A percentile compares a stretch with the other conserved stretches of the same genome.
Conservation (phyloP, 2,329 filamentous ascomycete species). For the Pestalotiopsis fici region DNA sequence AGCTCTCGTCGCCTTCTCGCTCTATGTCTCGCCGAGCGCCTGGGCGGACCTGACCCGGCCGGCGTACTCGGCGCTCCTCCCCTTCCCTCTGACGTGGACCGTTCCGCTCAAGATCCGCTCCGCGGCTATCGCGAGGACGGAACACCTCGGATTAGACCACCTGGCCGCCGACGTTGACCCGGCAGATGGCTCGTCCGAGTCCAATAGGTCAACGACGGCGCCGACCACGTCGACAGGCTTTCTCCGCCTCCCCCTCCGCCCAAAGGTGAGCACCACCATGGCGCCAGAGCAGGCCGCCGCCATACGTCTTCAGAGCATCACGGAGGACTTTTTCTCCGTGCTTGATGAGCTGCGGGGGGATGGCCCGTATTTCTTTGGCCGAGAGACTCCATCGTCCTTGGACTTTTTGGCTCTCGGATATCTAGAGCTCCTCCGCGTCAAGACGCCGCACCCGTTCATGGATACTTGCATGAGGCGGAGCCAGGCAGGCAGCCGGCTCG, state of each 20-base stretch:
- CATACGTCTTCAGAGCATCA: constrained; percentile 76
- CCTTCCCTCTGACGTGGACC: constrained; percentile 87
- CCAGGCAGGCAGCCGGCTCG: constrained; percentile 22
- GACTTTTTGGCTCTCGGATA: constrained; percentile 85
- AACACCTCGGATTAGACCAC: constrained; percentile 68
- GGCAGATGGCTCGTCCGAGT: constrained; percentile 29
- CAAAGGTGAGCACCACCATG: constrained; percentile 44
- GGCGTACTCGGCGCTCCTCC: constrained; percentile 76
- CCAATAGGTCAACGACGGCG: constrained; percentile 30
- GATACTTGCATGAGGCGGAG: constrained; percentile 22
- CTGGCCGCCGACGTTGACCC: constrained; percentile 61
- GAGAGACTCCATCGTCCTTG: constrained; percentile 54
- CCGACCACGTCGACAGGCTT: constrained; percentile 32
- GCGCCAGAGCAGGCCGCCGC: constrained; percentile 69
- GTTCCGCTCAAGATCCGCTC: constrained; percentile 74
- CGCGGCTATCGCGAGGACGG: constrained; percentile 69
- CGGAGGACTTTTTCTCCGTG: constrained; percentile 70
- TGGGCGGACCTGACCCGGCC: constrained; percentile 78
- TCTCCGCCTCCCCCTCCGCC: constrained; percentile 30
- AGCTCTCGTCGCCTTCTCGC: constrained; percentile 78
- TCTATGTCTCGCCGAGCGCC: constrained; percentile 89
- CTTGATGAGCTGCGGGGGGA: constrained; percentile 62
- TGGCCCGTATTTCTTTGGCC: constrained; percentile 55
- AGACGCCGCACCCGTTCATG: constrained; percentile 48
- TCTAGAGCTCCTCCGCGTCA: constrained; percentile 68